Percentiles rank a stretch among this genome's conserved stretches.
These are phyloP conservation scores for Waltergamsia citrina DNA, from an alignment of 2,329 filamentous ascomycete species.

Conservation along the genomic window DNA sequence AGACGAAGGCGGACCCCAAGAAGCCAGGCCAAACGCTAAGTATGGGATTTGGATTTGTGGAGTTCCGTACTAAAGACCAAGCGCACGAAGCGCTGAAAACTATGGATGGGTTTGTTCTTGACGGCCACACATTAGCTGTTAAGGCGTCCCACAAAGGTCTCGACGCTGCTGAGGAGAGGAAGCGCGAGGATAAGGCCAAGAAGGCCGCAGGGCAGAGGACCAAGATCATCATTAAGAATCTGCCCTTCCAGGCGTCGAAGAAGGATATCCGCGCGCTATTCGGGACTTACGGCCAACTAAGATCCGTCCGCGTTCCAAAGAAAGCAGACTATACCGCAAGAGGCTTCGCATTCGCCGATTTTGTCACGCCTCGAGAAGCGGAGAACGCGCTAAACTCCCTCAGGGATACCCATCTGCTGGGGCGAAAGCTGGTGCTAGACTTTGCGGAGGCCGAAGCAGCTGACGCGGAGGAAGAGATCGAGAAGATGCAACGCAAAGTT, in stretches of 20 bases:
- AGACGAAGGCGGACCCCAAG: slow-evolving; percentile 91
- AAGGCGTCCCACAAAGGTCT: slow-evolving; percentile 79
- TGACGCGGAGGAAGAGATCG: slow-evolving; percentile 91
- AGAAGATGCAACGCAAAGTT: slow-evolving; percentile 94
- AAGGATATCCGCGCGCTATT: slow-evolving; percentile 84
- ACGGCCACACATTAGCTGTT: slow-evolving; percentile 76
- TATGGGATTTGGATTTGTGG: slow-evolving; percentile 95
- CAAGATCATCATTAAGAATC: slow-evolving; percentile 96
- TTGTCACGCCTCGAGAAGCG: slow-evolving; percentile 83
- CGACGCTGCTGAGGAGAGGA: slow-evolving; percentile 80
- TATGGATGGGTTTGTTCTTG: slow-evolving; percentile 87
- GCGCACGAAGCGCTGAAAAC: slow-evolving; percentile 70
- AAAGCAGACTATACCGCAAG: slow-evolving; percentile 85
- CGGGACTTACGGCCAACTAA: slow-evolving; percentile 82
- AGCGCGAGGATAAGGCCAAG: slow-evolving; percentile 74
- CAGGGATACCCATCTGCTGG: slow-evolving; percentile 86
- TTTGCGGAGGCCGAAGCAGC: slow-evolving; percentile 83
- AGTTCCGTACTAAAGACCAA: slow-evolving; percentile 70
- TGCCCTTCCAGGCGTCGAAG: slow-evolving; percentile 91
- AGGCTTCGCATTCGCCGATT: slow-evolving; percentile 96
- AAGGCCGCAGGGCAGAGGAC: slow-evolving; percentile 68
- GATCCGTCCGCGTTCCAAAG: slow-evolving; percentile 87
- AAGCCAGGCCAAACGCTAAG: slow-evolving; percentile 78
- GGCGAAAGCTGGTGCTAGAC: slow-evolving; percentile 80
- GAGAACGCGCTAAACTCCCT: slow-evolving; percentile 84